These are phyloP conservation scores for Angophora floribunda DNA, from an alignment of 345 rosid genomes.

Conservation along the genomic window DNA sequence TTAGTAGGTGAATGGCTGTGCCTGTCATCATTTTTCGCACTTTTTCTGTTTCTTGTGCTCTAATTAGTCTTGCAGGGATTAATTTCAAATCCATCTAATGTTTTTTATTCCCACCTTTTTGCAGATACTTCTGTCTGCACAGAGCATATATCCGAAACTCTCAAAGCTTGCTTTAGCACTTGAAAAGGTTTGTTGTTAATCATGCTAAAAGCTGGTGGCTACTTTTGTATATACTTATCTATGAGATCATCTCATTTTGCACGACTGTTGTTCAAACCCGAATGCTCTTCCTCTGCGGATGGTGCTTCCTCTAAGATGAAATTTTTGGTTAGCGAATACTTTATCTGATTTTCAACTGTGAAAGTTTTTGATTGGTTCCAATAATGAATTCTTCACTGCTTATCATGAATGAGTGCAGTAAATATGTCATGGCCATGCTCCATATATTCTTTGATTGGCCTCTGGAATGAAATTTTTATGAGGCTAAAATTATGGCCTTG, in stretches of 20 bases:
- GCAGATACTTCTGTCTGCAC: slow-evolving; percentile 77
- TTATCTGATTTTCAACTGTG: background rate
- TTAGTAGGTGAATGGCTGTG: background rate
- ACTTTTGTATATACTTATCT: background rate
- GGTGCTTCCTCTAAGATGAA: background rate
- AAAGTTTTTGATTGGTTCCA: background rate
- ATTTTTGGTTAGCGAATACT: background rate
- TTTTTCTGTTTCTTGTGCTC: background rate
- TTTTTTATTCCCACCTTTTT: background rate
- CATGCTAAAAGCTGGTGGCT: background rate
- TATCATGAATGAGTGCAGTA: background rate
- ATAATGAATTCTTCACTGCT: background rate
- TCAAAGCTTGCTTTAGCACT: slow-evolving; percentile 91
- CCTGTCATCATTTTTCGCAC: background rate
- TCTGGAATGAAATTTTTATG: background rate
- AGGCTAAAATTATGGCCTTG: background rate
- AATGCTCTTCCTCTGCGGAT: background rate
- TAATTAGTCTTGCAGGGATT: background rate
- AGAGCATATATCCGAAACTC: slow-evolving; percentile 72
- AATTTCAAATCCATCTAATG: background rate
- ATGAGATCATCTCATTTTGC: background rate
- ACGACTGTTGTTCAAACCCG: background rate
- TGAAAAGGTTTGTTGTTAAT: slow-evolving; percentile 52
- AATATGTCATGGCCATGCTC: background rate
- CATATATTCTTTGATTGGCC: background rate